Percentiles rank a stretch among this genome's conserved stretches.
These are phyloP conservation scores for Penicillium sp. DNA, from an alignment of 2,329 filamentous ascomycete species.

Conservation along the genomic window DNA sequence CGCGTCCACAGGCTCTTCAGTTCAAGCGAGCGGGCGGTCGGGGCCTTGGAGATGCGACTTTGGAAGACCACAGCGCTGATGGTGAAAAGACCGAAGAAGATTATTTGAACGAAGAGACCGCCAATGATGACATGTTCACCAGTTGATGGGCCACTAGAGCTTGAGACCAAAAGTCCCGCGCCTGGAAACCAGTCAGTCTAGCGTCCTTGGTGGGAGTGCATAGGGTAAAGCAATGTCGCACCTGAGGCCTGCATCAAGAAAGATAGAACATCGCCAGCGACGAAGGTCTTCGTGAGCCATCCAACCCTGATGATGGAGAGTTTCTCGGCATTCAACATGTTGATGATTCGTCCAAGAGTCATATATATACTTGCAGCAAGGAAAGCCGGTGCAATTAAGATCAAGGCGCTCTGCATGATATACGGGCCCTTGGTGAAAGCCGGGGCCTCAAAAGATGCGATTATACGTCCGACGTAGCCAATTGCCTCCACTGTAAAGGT, in stretches of 20 bases:
- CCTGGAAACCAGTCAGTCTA: constrained; percentile 12
- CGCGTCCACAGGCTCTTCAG: constrained; percentile 35
- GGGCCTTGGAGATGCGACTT: constrained; percentile 29
- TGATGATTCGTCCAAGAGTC: constrained; percentile 33
- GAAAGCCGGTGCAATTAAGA: constrained; percentile 33
- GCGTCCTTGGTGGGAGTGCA: too few species aligned
- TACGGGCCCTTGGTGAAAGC: constrained; percentile 30
- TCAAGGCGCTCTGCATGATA: constrained; percentile 30
- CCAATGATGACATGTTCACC: constrained; percentile 33
- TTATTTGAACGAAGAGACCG: constrained; percentile 35
- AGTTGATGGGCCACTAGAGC: constrained; percentile 13
- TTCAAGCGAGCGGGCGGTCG: constrained; percentile 27
- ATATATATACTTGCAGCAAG: constrained; percentile 34
- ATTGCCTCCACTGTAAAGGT: constrained; percentile 50
- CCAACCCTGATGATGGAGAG: constrained; percentile 22
- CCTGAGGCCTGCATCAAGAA: constrained; percentile 37
- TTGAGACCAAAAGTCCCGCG: constrained; percentile 29
- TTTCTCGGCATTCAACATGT: constrained; percentile 26
- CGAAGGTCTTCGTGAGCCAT: constrained; percentile 35
- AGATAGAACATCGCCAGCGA: constrained; percentile 34
- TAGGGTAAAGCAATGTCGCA: not conserved
- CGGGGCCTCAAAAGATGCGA: constrained; percentile 41
- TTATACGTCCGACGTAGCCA: constrained; percentile 54
- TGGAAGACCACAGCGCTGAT: constrained; percentile 29
- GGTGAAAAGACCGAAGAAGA: constrained; percentile 34